Evolutionary conservation across 257 asterid genomes (phyloP), one percentile per base, ranked within the genome.

Genomic region (Eustoma russellianum): DNA sequence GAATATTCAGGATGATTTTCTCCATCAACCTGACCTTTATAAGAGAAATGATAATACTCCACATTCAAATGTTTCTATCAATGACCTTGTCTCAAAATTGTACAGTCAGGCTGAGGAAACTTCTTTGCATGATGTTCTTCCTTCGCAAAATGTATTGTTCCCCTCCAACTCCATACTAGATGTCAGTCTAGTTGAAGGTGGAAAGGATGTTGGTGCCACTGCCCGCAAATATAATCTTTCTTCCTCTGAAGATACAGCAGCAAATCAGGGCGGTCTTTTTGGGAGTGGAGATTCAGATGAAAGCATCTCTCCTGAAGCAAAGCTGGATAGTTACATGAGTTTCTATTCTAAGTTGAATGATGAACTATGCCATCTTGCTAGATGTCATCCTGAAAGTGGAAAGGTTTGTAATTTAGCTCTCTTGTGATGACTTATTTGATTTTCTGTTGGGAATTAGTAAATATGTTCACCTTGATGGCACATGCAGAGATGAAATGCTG

Each of bases 221-320:
- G 61, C 79, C 12, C 82, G 86, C 90, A 86, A 74, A 69, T 74
- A 74, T 72, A 82, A 68, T 74, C 90, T 74, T 64, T 77, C 81
- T 41, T 59, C 50, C 50, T 67, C 76, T n/a, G 70, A 55, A 66
- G 61, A 55, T 17, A 66, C 51, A 45, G 40, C 54, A 56, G 66
- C 71, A 16, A 55, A 12, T 52, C 67, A 60, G 72, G 55, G 52
- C 50, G 65, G 76, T 49, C 56, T 33, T 63, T 45, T n/a, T 64
- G 79, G 34, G 68, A 75, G 62, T 62, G 55, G 52, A 57, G 76
- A 69, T 60, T 53, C 66, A 44, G 41, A 60, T 49, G 30, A 53
- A 53, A 72, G 63, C 59, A 48, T 60, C 63, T 73, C 79, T 58
- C 61, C 73, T 66, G 73, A 68, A 59, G 57, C 72, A 68, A 74